phyloP scores from a whole-genome alignment of 257 asterid species.

The Phtheirospermum japonicum region DNA sequence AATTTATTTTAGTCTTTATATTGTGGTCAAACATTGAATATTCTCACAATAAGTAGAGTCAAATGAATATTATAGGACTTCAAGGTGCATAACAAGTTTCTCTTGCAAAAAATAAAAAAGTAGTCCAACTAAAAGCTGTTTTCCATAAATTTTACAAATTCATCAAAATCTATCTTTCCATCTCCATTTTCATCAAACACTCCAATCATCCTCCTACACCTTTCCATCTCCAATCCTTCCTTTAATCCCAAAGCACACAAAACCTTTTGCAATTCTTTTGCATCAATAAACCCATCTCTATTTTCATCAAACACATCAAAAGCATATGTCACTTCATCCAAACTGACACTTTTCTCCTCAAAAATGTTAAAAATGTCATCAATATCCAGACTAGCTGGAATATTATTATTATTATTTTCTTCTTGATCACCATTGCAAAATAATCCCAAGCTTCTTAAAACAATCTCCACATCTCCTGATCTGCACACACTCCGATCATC shows the following conservation, averaged over 20 bases:
- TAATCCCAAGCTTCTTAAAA: slow-evolving; percentile 51
- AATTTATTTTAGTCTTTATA: no score
- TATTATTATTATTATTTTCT: background rate
- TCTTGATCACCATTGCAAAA: slow-evolving; percentile 17
- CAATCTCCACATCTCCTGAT: slow-evolving; percentile 46
- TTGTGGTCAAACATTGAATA: no score
- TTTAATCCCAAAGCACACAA: slow-evolving; percentile 52
- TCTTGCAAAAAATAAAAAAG: no score
- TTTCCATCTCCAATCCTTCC: slow-evolving; percentile 47
- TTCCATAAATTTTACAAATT: no score
- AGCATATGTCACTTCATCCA: slow-evolving; percentile 58
- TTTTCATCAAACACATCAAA: slow-evolving; percentile 67
- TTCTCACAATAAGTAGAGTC: no score
- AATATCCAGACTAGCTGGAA: slow-evolving; percentile 33
- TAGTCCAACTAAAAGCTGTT: no score
- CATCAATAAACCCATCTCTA: slow-evolving; percentile 76
- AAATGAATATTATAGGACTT: no score
- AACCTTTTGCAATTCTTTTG: slow-evolving; percentile 59
- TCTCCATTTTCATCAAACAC: slow-evolving; percentile 42
- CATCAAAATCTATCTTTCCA: no score
- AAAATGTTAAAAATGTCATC: slow-evolving; percentile 38
- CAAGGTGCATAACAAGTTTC: no score
- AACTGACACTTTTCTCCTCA: slow-evolving; percentile 42
- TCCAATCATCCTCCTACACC: slow-evolving; percentile 65
- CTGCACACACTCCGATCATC: slow-evolving; percentile 16